phyloP scores from a whole-genome alignment of 345 rosid species.

The Eucalyptus polybractea region DNA sequence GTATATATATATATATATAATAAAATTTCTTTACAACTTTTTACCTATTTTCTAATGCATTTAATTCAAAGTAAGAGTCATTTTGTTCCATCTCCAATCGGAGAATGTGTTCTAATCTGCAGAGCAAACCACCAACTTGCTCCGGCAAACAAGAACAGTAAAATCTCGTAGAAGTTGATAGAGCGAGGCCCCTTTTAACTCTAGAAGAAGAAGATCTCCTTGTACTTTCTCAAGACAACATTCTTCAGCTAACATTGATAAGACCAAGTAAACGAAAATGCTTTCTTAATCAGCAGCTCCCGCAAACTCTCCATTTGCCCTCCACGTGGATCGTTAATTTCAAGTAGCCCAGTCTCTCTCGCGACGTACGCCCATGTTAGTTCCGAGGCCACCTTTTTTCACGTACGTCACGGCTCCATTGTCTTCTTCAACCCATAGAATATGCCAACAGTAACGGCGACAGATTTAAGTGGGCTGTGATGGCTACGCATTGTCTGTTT shows the following conservation, averaged over 20 bases:
- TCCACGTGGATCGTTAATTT: slow-evolving; percentile 25
- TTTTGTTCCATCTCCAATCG: background rate
- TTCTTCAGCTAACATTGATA: background rate
- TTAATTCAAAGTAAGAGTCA: background rate
- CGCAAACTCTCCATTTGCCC: background rate
- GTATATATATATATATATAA: accelerated
- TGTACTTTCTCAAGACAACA: background rate
- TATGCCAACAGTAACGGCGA: background rate
- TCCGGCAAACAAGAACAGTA: background rate
- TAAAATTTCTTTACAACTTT: no score
- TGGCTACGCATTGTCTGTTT: background rate
- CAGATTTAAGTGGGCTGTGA: background rate
- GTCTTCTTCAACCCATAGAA: background rate
- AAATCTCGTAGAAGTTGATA: background rate
- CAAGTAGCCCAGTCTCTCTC: slow-evolving; percentile 1
- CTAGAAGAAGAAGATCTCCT: background rate
- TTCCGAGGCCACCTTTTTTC: background rate
- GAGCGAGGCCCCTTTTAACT: background rate
- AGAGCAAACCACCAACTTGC: background rate
- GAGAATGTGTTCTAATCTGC: background rate
- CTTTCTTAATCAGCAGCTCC: background rate
- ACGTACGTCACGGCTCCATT: background rate
- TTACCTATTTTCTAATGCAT: no score
- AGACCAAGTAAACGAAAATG: background rate
- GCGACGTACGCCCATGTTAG: background rate